Base-by-base conservation (phyloP, 192 early-diverging fungal species). In the Coemansia sp. region DNA sequence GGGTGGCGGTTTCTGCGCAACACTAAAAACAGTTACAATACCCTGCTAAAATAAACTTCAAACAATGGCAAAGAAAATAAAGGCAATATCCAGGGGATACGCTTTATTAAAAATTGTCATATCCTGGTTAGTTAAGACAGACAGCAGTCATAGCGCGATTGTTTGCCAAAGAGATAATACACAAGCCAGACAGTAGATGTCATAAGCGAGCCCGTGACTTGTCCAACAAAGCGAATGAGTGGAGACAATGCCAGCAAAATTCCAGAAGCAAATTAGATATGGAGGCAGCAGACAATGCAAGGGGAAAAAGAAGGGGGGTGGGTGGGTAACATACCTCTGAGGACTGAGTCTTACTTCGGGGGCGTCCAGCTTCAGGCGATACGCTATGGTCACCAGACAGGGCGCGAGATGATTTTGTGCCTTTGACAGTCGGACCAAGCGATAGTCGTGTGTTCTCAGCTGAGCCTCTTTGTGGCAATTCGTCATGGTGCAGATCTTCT, bases 271-370 rank as follows among this genome's bases (percentile, higher is more conserved):
- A 58, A 58, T 58, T 58, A 58, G 55, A 58, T 58, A 58, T 34
- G 31, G 55, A 58, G 55, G 29, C 55, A 34, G 50, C 20, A 24
- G 22, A 27, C 50, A 58, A 38, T 38, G 36, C 36, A 38, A 38
- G 36, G 36, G 36, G 27, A 27, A 38, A 38, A 38, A 38, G 5
- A 8, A 27, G 31, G 55, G 15, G 55, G 27, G 24, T 1, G 55
- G 55, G 27, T 29, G 24, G 10, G 41, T 42, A 69, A 40, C 77
- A 71, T 74, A 77, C 80, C 75, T 83, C 80, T 22, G 80, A 83
- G 15, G 80, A 83, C 32, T 83, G 80, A 27, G 80, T 83, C 2
- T 76, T 72, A 41, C 80, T 83, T 17, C 80, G 80, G 10, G 80
- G 80, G 11, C 80, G 76, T 0, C 67, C 72, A 19, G 63, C 9